Base-by-base conservation (phyloP, 169 alveolate genomes). In the Plasmodium adleri region DNA sequence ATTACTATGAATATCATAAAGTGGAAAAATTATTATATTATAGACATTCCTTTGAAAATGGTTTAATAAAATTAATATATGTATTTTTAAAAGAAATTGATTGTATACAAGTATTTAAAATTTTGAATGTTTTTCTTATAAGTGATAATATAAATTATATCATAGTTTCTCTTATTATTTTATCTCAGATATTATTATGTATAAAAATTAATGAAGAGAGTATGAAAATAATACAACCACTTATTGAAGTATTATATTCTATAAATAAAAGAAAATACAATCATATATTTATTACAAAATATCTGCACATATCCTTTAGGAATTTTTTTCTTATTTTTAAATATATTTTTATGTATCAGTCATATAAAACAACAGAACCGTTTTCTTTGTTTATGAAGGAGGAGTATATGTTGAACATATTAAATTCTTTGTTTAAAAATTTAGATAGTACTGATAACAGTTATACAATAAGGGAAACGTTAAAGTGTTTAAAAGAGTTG, bases 1-100 rank as follows among this genome's bases (percentile, higher is more conserved):
- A 24, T 22, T 28, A 64, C 15, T 60, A 60, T 22, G 87, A 70
- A 49, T 26, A 86, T 1, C 47, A 67, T 17, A 70, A 72, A 20
- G 54, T 86, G 8, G 92, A 86, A 28, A 70, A 86, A 54, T 66
- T 86, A 22, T 39, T 86, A 50, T 86, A 86, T 66, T 86, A 71
- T 67, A 86, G 62, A 22, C 87, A 86, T 39, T 72, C 92, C 0
- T 86, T 70, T 72, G 92, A 86, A 43, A 86, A 63, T 39, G 92
- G 92, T n/a, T 66, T 86, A 43, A 72, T 60, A 20, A 39, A 86
- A 54, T 60, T 71, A 45, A 28, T 86, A 50, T 39, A 20, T 74
- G 47, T 86, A 26, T 71, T 71, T 86, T 86, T 86, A 73, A 86
- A 74, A 73, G 72, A 52, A 9, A 60, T 56, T 22, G 58, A 86